phyloP scores from a whole-genome alignment of 768 basidiomycete genomes.

The Rhizopogon salebrosus region DNA sequence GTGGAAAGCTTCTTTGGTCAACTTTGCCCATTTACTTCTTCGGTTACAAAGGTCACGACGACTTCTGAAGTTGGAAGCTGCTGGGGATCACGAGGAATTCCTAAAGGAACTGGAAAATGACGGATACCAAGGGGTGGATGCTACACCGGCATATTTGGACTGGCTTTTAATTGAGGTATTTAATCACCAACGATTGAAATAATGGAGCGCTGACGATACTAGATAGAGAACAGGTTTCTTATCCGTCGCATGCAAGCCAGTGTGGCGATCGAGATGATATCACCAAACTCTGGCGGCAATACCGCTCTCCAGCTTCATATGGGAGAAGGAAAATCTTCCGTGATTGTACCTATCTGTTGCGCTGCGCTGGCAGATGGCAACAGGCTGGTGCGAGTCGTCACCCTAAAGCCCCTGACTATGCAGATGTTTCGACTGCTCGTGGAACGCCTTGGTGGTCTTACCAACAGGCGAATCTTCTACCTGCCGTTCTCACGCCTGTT shows the following conservation, averaged over 20 bases:
- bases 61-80: constrained; percentile 17
- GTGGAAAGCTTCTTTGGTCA: constrained; percentile 26
- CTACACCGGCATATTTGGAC: constrained; percentile 9
- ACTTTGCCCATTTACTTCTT: constrained; percentile 24
- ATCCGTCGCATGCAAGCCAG: constrained; percentile 22
- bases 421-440: constrained; percentile 31
- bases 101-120: constrained; percentile 12
- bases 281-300: constrained; percentile 24
- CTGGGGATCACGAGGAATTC: constrained; percentile 8
- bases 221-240: constrained; percentile 23
- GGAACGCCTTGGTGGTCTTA: constrained; percentile 25
- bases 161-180: constrained; percentile 20
- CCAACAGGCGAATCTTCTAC: constrained; percentile 28
- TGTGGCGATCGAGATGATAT: constrained; percentile 28
- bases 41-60: constrained; percentile 32
- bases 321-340: constrained; percentile 49
- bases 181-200: neutral
- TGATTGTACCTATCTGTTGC: constrained; percentile 29
- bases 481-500: constrained; percentile 27
- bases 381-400: constrained; percentile 26
- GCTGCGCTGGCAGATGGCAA: constrained; percentile 21
- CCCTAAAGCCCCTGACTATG: constrained; percentile 25
- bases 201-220: constrained; percentile 5
- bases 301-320: constrained; percentile 46
- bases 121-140: constrained; percentile 14